Conservation (phyloP, 805 yeast species). For the Metahyphopichia silvanorum region DNA sequence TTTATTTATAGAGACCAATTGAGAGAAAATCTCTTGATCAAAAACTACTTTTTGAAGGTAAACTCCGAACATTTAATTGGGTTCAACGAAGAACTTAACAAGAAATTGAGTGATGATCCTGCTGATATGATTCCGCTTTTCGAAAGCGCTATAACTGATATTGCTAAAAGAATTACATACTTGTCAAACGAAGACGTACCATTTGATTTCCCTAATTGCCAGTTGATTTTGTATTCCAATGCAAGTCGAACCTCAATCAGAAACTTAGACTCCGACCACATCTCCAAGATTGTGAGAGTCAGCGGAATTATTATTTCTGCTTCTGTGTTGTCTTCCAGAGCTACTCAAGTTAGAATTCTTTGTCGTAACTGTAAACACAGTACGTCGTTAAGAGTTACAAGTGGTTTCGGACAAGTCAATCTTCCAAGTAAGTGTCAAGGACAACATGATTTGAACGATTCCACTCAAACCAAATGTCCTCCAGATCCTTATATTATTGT, state of each 20-base stretch:
- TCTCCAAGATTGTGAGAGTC: conserved; percentile 83
- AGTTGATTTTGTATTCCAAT: conserved; percentile 70
- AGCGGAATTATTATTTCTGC: conserved; percentile 94
- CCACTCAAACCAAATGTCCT: conserved; percentile 68
- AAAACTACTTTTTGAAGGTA: conserved; percentile 68
- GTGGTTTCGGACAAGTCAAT: conserved; percentile 68
- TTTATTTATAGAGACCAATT: conserved; percentile 89
- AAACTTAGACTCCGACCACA: conserved; percentile 80
- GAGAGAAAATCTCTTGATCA: conserved; percentile 78
- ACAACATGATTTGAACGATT: conserved; percentile 38
- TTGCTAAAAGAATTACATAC: conserved; percentile 69
- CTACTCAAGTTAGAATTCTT: conserved; percentile 77
- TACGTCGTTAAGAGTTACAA: conserved; percentile 54
- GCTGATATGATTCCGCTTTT: conserved; percentile 82
- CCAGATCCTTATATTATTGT: conserved; percentile 89
- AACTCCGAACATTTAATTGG: conserved; percentile 82
- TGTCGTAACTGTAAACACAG: conserved; percentile 88
- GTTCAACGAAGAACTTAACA: conserved; percentile 85
- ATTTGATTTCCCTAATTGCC: conserved; percentile 71
- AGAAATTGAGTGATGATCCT: conserved; percentile 81
- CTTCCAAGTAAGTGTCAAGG: conserved; percentile 67
- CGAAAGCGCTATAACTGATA: conserved; percentile 79
- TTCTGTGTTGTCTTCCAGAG: conserved; percentile 82
- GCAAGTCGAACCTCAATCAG: conserved; percentile 74
- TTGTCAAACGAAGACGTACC: conserved; percentile 52